Base-by-base conservation (phyloP, 352 stramenopile species). In the Phytophthora aleatoria region DNA sequence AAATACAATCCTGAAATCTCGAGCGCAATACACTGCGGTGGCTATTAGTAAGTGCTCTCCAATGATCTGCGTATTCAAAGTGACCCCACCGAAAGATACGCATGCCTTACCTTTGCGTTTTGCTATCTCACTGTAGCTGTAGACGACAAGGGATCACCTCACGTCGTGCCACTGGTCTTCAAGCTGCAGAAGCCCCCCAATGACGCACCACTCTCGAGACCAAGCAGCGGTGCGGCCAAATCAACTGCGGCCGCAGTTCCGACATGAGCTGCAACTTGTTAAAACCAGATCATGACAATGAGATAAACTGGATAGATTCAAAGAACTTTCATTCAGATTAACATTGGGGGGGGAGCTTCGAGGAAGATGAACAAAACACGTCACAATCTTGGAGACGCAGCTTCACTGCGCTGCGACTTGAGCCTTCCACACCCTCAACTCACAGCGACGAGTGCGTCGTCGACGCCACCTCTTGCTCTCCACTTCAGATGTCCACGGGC, bases 401-500 rank as follows among this genome's bases (percentile, higher is more conserved):
- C 28, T 20, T n/a, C 45, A 28, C 8, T 33, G 13, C 15, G 12
- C 41, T 60, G 44, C 20, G 31, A 50, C 39, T 41, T 38, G 11
- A 64, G 28, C 31, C 28, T 42, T 49, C 39, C 44, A 54, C 15
- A 16, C 15, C 38, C 35, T 55, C 43, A 45, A 39, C 24, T 76
- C 55, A 64, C 50, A 77, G 48, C 38, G 56, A 66, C 31, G 61
- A 73, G 35, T 71, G 56, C 4, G 31, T 36, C 20, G 12, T 61
- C 39, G 58, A 16, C 24, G 51, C 53, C 38, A 54, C 61, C 64
- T 64, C 43, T 57, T 64, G 50, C 58, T 71, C 48, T 59, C 60
- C 74, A 60, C 62, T 85, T 95, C 81, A 95, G 63, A 95, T 77
- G 45, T 93, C 81, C 49, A 97, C 89, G 33, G 88, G 68, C 79